These are phyloP conservation scores for Nothophaeocryptopus gaeumannii DNA, from an alignment of 2,329 filamentous ascomycete species.

Conservation along the genomic window DNA sequence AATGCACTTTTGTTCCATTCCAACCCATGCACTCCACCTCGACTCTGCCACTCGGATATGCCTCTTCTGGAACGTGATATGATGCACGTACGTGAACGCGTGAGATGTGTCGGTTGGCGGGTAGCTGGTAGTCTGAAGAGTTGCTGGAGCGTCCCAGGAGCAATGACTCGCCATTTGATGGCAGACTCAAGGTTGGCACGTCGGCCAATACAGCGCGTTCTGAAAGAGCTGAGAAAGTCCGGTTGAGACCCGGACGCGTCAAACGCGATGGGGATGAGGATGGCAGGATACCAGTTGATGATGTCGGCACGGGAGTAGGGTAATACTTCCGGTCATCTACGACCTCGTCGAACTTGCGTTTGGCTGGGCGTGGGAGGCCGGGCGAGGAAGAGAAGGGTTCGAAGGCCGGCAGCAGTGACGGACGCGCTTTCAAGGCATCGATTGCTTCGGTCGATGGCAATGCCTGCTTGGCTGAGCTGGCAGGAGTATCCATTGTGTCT, in stretches of 20 bases:
- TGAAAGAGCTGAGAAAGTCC: slow-evolving; percentile 63
- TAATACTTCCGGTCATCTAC: slow-evolving; percentile 61
- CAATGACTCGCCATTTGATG: slow-evolving; percentile 74
- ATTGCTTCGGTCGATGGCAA: slow-evolving; percentile 20
- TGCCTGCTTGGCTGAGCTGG: slow-evolving; percentile 12
- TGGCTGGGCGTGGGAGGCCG: slow-evolving; percentile 63
- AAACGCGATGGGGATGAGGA: slow-evolving; percentile 70
- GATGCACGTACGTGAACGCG: slow-evolving; percentile 87
- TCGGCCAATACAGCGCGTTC: slow-evolving; percentile 81
- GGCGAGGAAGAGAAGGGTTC: slow-evolving; percentile 73
- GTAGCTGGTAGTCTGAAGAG: slow-evolving; percentile 92
- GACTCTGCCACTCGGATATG: slow-evolving; percentile 70
- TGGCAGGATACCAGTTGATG: slow-evolving; percentile 84
- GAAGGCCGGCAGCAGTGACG: slow-evolving; percentile 73
- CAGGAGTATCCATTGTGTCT: slow-evolving; percentile 26
- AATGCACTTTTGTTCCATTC: slow-evolving; percentile 93
- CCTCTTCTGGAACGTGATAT: slow-evolving; percentile 68
- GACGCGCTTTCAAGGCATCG: slow-evolving; percentile 36
- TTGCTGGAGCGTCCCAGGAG: slow-evolving; percentile 92
- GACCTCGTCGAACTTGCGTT: slow-evolving; percentile 60
- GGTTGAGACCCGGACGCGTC: slow-evolving; percentile 53
- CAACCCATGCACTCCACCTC: slow-evolving; percentile 90
- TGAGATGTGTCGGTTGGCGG: slow-evolving; percentile 87
- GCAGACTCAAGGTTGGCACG: slow-evolving; percentile 78
- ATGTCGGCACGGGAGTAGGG: slow-evolving; percentile 90